These are phyloP conservation scores for Lentithecium fluviatile DNA, from an alignment of 495 filamentous ascomycete genomes.

Conservation along the genomic window DNA sequence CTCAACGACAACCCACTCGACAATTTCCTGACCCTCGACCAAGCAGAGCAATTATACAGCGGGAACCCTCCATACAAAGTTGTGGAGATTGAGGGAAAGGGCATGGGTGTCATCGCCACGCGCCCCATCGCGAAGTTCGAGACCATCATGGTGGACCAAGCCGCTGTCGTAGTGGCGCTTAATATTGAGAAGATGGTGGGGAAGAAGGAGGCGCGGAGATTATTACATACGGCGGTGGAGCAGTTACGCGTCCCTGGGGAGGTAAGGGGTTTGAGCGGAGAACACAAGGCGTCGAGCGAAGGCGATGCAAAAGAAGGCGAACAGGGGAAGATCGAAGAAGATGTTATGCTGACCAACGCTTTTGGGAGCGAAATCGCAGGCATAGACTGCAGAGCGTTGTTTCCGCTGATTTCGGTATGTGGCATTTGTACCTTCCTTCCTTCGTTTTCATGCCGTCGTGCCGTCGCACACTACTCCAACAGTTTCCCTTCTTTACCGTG, in stretches of 20 bases:
- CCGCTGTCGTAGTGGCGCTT: constrained; percentile 9
- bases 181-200: constrained; percentile 3
- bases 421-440: neutral
- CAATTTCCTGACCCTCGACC: constrained; percentile 1
- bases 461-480: too few species aligned
- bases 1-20: constrained; percentile 13
- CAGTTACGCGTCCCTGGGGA: neutral
- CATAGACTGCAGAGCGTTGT: constrained; percentile 4
- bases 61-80: constrained; percentile 6
- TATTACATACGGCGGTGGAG: constrained; percentile 3
- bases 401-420: constrained; percentile 17
- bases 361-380: constrained; percentile 14
- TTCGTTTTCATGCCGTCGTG: too few species aligned
- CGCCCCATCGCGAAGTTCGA: constrained; percentile 16
- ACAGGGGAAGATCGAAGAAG: constrained; percentile 10
- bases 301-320: neutral
- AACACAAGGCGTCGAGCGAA: neutral
- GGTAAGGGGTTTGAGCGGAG: constrained; percentile 7
- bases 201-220: neutral
- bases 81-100: constrained; percentile 14
- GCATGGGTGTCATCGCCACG: constrained; percentile 20
- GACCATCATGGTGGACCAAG: constrained; percentile 28
- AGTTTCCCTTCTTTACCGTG: too few species aligned
- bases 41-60: constrained; percentile 1
- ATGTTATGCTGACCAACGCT: constrained; percentile 23